Evolutionary conservation across 176 grass and related monocot genomes (phyloP).

Genomic region (Phyllostachys edulis): DNA sequence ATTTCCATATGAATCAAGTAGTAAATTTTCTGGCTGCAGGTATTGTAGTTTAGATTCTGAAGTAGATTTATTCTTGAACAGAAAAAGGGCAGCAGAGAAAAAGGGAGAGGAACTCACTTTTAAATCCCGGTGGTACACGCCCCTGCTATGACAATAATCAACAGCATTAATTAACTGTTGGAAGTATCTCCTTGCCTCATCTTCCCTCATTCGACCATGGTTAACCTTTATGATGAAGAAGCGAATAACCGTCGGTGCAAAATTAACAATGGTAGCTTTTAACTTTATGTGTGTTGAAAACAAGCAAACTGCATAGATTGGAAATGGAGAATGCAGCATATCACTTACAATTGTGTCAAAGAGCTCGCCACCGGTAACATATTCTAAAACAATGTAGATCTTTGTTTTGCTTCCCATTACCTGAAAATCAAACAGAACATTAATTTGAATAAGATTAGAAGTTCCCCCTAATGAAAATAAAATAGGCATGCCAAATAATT

Average conservation of each 20-base stretch:
- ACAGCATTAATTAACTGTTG: constrained; percentile 97
- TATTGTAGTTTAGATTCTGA: constrained; percentile 25
- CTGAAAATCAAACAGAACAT: constrained; percentile 39
- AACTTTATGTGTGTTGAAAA: neutral
- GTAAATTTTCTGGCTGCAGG: constrained; percentile 86
- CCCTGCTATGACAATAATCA: constrained; percentile 99
- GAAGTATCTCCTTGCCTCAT: constrained; percentile 91
- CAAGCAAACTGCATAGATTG: neutral
- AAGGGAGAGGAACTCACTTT: constrained; percentile 50
- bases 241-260: neutral
- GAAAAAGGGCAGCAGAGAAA: neutral
- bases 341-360: constrained; percentile 93
- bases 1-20: constrained; percentile 78
- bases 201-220: constrained; percentile 90
- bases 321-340: neutral
- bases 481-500: neutral
- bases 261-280: neutral
- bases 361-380: constrained; percentile 83
- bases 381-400: constrained; percentile 90
- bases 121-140: constrained; percentile 94
- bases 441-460: neutral
- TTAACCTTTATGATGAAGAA: constrained; percentile 67
- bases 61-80: neutral
- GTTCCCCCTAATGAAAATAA: neutral
- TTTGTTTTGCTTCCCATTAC: constrained; percentile 99